Evolutionary conservation across 306 rosid species (phyloP), one percentile per base, ranked within the genome.

Genomic region (Datisca glomerata): DNA sequence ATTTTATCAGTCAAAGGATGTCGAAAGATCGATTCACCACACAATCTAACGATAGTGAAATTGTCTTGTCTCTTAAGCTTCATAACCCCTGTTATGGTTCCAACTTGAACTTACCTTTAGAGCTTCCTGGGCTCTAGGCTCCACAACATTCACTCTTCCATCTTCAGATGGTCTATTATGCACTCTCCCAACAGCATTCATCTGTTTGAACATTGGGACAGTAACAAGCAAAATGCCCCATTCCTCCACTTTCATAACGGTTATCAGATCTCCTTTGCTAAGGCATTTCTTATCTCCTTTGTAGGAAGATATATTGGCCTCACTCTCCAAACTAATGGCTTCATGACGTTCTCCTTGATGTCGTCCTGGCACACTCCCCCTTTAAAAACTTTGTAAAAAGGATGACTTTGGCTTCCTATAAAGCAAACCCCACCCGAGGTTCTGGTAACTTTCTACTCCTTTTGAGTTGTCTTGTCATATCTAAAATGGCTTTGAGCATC

Each of bases 101-200:
- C 40, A n/a, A 15, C 42, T 37, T 5, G 23, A 10, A 24, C 23
- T 40, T 40, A n/a, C n/a, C n/a, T n/a, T n/a, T n/a, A n/a, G n/a
- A n/a, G n/a, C 45, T 8, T 40, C 21, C 45, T 4, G 3, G 15
- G 25, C 25, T 20, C 25, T 20, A 41, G 45, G 45, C 45, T 19
- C 25, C 45, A 19, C 25, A 41, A 19, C 4, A 25, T 41, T 41
- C 45, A 41, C 45, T 41, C 44, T 41, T 41, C 15, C 45, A 41
- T 20, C 14, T 19, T 10, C 9, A 19, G 14, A 0, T 41, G 45
- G 24, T 41, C 15, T 41, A 41, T 41, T 41, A 11, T 20, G n/a
- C 25, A 20, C 2, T 41, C 15, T 9, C n/a, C 15, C 7, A 39
- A 1, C 2, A 40, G n/a, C n/a, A n/a, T n/a, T n/a, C n/a, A n/a